Evolutionary conservation across 208 protist genomes (phyloP).

Genomic region (Phytomonas sp.): DNA sequence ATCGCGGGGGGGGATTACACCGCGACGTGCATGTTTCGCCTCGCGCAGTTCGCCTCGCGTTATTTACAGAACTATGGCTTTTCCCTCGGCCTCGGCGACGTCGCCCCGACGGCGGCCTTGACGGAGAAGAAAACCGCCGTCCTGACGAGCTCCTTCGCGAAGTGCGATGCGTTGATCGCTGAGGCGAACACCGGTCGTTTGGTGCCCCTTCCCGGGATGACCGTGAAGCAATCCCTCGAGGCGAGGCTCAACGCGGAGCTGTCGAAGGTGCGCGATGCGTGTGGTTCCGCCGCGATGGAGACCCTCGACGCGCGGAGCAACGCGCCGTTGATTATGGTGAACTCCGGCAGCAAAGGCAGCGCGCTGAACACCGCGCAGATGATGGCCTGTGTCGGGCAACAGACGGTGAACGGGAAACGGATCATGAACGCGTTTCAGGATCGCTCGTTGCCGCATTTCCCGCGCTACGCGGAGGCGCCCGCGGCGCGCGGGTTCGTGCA

Average conservation of each 20-base stretch:
- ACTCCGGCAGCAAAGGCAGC: conserved; percentile 96
- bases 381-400: conserved; percentile 99
- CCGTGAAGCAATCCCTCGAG: conserved; percentile 92
- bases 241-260: conserved; percentile 93
- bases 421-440: conserved; percentile 97
- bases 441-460: conserved; percentile 98
- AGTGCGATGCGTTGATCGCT: conserved; percentile 89
- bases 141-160: conserved; percentile 88
- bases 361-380: conserved; percentile 99
- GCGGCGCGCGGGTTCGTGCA: conserved; percentile 97
- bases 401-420: conserved; percentile 96
- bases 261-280: conserved; percentile 96
- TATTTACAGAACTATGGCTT: conserved; percentile 97
- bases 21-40: conserved; percentile 92
- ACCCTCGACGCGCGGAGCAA: conserved; percentile 93
- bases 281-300: conserved; percentile 93
- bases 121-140: conserved; percentile 87
- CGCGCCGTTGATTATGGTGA: conserved; percentile 98
- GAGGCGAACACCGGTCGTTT: conserved; percentile 91
- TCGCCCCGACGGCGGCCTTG: conserved; percentile 89
- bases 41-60: conserved; percentile 92
- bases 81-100: conserved; percentile 98
- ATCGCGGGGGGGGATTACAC: conserved; percentile 72
- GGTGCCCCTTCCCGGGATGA: conserved; percentile 91
- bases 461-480: conserved; percentile 70